Conservation (phyloP, 768 basidiomycete species). For the Paxillus ammoniavirescens region DNA sequence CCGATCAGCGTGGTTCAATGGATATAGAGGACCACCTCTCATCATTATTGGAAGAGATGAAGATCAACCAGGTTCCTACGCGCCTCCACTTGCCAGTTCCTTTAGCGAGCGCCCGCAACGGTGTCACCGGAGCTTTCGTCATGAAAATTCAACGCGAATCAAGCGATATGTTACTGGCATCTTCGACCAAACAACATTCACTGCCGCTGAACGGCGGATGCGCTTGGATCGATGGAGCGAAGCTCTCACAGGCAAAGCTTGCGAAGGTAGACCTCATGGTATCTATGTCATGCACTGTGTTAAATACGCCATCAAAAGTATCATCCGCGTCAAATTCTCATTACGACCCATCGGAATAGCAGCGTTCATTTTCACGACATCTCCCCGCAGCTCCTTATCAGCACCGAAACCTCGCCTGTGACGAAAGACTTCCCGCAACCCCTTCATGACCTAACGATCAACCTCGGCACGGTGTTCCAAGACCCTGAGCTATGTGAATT, state of each 20-base stretch:
- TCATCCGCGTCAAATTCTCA: slow-evolving; percentile 61
- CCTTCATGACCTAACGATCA: slow-evolving; percentile 60
- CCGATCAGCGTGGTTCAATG: neutral
- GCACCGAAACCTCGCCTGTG: slow-evolving; percentile 46
- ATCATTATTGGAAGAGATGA: slow-evolving; percentile 3
- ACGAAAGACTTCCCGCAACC: slow-evolving; percentile 63
- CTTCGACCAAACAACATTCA: slow-evolving; percentile 13
- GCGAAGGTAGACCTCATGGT: slow-evolving; percentile 45
- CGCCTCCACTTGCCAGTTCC: slow-evolving; percentile 8
- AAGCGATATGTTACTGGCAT: slow-evolving; percentile 42
- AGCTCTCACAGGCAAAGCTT: slow-evolving; percentile 48
- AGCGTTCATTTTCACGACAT: slow-evolving; percentile 73
- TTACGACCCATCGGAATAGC: slow-evolving; percentile 63
- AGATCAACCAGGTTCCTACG: neutral
- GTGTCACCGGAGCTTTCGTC: slow-evolving; percentile 43
- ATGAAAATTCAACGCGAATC: slow-evolving; percentile 45
- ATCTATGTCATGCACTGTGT: neutral
- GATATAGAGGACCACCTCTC: neutral
- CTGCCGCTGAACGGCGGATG: slow-evolving; percentile 51
- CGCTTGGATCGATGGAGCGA: slow-evolving; percentile 54
- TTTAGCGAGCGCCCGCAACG: slow-evolving; percentile 37
- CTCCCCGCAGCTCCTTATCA: slow-evolving; percentile 63
- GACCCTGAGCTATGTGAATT: slow-evolving; percentile 38
- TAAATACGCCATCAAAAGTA: slow-evolving; percentile 35
- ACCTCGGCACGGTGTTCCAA: slow-evolving; percentile 49